These are phyloP conservation scores for Nectriaceae sp. DNA, from an alignment of 2,329 filamentous ascomycete species.

Conservation along the genomic window DNA sequence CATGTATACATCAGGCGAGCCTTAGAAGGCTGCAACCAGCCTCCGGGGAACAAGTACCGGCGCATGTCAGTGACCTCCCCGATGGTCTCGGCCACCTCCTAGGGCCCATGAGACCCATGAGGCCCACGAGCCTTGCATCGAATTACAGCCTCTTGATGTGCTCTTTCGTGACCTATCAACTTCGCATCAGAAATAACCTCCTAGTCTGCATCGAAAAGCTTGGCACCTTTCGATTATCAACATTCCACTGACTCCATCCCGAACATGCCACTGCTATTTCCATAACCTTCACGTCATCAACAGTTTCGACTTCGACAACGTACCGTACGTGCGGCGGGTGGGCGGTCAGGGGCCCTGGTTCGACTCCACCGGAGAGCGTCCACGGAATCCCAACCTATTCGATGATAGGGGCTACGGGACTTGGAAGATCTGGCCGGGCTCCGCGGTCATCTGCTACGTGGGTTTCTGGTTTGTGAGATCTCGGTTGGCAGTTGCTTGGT, in stretches of 20 bases:
- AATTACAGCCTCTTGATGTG: no score
- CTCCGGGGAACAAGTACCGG: not conserved
- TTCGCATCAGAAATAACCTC: not conserved
- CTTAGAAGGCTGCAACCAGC: not conserved
- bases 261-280: no score
- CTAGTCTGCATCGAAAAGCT: not conserved
- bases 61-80: not conserved
- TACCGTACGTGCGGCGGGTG: no score
- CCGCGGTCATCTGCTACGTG: not conserved
- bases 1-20: not conserved
- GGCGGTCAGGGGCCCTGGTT: not conserved
- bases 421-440: not conserved
- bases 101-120: not conserved
- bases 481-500: no score
- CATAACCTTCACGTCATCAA: not conserved
- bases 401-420: not conserved
- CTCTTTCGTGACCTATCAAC: no score
- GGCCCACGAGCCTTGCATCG: not conserved
- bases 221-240: not conserved
- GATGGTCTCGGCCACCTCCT: not conserved
- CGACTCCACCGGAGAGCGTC: not conserved
- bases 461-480: not conserved
- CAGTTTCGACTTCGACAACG: not conserved
- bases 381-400: not conserved
- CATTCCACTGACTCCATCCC: no score